These are phyloP conservation scores for Solanum sparsipilum DNA, from an alignment of 257 asterid species.

Conservation along the genomic window DNA sequence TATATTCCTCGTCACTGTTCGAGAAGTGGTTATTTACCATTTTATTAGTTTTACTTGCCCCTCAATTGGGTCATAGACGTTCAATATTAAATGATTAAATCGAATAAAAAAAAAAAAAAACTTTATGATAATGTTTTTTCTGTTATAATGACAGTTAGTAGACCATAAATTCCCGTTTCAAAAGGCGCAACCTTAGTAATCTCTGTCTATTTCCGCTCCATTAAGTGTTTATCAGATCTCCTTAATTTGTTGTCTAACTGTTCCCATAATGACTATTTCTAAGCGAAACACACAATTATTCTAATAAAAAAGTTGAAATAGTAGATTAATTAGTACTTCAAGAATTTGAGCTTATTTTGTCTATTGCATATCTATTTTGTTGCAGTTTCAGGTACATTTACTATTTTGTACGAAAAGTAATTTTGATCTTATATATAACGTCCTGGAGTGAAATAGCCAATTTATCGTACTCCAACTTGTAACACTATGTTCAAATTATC, in stretches of 20 bases:
- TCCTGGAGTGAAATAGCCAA: not conserved
- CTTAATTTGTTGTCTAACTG: not conserved
- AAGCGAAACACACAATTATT: not conserved
- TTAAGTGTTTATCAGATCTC: slow-evolving; percentile 3
- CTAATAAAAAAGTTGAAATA: not conserved
- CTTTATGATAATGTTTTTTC: not conserved
- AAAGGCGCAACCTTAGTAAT: slow-evolving; percentile 3
- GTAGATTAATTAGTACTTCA: not conserved
- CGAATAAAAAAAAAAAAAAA: not conserved
- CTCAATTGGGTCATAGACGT: not conserved
- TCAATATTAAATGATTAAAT: not conserved
- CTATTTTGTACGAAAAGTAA: not conserved
- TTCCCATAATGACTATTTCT: slow-evolving; percentile 11
- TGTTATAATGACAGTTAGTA: not conserved
- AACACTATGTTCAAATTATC: not conserved
- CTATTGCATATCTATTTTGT: not conserved
- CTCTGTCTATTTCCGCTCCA: slow-evolving; percentile 4
- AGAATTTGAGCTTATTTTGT: not conserved
- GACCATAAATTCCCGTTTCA: slow-evolving; percentile 12
- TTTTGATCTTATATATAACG: not conserved
- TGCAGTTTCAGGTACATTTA: not conserved
- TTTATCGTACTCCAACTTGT: not conserved
- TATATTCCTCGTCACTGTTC: not conserved
- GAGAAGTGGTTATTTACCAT: not conserved
- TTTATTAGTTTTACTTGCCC: not conserved